Evolutionary conservation across 805 yeast genomes (phyloP).

Genomic region (Ogataea haglerorum): DNA sequence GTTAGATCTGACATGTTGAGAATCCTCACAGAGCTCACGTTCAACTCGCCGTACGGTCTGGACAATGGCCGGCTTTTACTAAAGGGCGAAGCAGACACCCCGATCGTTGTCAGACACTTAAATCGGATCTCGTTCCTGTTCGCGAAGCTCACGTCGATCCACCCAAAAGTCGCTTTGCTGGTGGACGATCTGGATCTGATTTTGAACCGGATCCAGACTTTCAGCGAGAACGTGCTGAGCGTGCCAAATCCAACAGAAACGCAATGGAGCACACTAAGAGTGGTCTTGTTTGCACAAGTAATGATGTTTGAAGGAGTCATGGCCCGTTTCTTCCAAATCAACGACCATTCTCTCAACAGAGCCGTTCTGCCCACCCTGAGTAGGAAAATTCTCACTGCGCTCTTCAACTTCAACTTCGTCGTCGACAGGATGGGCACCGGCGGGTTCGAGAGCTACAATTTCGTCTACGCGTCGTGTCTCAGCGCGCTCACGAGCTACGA

Average conservation of each 20-base stretch:
- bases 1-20: constrained; percentile 18
- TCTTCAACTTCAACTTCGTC: constrained; percentile 46
- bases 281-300: constrained; percentile 44
- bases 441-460: constrained; percentile 62
- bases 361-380: constrained; percentile 21
- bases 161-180: constrained; percentile 12
- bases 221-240: constrained; percentile 25
- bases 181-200: constrained; percentile 22
- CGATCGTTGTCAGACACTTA: constrained; percentile 43
- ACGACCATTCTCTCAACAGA: constrained; percentile 15
- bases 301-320: constrained; percentile 50
- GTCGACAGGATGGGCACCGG: constrained; percentile 57
- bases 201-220: constrained; percentile 28
- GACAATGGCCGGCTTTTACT: constrained; percentile 14
- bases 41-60: constrained; percentile 25
- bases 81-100: constrained; percentile 22
- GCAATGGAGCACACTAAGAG: constrained; percentile 26
- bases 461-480: constrained; percentile 48
- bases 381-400: constrained; percentile 35
- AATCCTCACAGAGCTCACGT: constrained; percentile 15
- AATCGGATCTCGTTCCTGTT: constrained; percentile 45
- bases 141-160: constrained; percentile 17
- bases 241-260: constrained; percentile 17
- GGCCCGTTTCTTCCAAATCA: constrained; percentile 34
- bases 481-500: constrained; percentile 38